Evolutionary conservation across 2,329 filamentous ascomycete species (phyloP), one percentile per base, ranked within the genome.

Genomic region (Pseudocercospora ulei): DNA sequence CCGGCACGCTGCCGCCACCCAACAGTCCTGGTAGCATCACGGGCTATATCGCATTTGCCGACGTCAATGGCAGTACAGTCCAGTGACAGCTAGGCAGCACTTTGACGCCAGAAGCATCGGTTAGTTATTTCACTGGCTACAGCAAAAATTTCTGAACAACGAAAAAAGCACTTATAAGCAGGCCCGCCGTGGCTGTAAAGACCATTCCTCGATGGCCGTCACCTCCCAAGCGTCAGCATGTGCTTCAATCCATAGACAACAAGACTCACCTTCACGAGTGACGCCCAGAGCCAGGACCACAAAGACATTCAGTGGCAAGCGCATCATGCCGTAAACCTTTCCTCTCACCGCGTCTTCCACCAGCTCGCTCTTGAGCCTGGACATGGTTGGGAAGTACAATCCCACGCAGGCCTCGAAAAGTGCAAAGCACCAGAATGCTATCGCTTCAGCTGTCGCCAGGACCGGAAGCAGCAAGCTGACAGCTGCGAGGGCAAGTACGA

Each of bases 241-340:
- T 23, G 14, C 17, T 4, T 3, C 18, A 14, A 16, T 14, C 4
- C 19, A 14, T 20, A n/a, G 26, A 5, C 5, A 22, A 8, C 7
- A n/a, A 6, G 9, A 34, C 20, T 29, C 12, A 51, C 51, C 52
- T 44, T 52, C 69, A 43, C 62, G 56, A 3, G 67, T 66, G 24
- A 69, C 53, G 11, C 61, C 59, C 34, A 75, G 52, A 7, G 69
- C 66, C 4, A 66, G 58, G 6, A 74, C 66, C 1, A 76, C 70
- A 49, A 75, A 73, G 9, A 71, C 45, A 51, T 77, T 78, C 44
- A 78, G 57, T 7, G 75, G 74, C 8, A 78, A 63, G 18, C 75
- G 65, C 52, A 78, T 59, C 36, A 75, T 59, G 9, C 70, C 69
- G 53, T 78, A 78, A 9, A 76, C 64, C 27, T 66, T 67, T 2